Conservation (phyloP, 805 yeast genomes). For the Limtongia smithiae region DNA sequence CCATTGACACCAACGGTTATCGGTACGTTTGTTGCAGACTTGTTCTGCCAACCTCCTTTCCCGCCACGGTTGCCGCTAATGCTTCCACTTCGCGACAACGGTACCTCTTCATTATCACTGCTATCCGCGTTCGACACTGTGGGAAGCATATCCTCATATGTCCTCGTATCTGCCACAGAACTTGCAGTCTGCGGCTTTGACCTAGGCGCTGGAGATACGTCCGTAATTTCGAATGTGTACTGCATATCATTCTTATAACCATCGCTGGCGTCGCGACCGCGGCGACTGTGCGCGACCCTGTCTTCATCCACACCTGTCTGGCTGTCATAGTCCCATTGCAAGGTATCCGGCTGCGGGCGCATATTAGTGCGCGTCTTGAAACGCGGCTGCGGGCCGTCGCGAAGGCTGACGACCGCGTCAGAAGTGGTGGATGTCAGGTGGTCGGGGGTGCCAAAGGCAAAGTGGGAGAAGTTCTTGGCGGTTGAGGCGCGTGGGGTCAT, state of each 20-base stretch:
- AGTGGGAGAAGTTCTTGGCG: constrained; percentile 18
- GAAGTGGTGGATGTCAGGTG: too few species aligned
- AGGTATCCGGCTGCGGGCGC: constrained; percentile 28
- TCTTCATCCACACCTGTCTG: background rate
- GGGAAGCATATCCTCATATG: too few species aligned
- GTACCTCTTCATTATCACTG: too few species aligned
- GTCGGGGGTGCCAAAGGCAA: constrained; percentile 27
- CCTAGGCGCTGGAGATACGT: constrained; percentile 15
- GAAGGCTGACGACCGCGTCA: too few species aligned
- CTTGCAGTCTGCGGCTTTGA: background rate
- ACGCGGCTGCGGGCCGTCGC: constrained; percentile 15
- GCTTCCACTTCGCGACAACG: too few species aligned
- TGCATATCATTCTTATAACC: constrained; percentile 16
- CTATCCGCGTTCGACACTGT: too few species aligned
- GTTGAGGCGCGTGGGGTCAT: constrained; percentile 17
- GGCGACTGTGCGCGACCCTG: constrained; percentile 6
- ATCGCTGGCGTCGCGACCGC: too few species aligned
- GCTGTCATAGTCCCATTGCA: constrained; percentile 18
- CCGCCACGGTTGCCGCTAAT: too few species aligned
- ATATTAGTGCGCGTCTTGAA: constrained; percentile 26
- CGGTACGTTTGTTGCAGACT: too few species aligned
- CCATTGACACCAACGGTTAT: too few species aligned
- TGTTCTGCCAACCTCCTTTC: too few species aligned
- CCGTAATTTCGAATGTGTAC: constrained; percentile 6
- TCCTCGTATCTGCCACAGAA: constrained; percentile 18